phyloP scores from a whole-genome alignment of 768 basidiomycete genomes.

The Tylopilus felleus region DNA sequence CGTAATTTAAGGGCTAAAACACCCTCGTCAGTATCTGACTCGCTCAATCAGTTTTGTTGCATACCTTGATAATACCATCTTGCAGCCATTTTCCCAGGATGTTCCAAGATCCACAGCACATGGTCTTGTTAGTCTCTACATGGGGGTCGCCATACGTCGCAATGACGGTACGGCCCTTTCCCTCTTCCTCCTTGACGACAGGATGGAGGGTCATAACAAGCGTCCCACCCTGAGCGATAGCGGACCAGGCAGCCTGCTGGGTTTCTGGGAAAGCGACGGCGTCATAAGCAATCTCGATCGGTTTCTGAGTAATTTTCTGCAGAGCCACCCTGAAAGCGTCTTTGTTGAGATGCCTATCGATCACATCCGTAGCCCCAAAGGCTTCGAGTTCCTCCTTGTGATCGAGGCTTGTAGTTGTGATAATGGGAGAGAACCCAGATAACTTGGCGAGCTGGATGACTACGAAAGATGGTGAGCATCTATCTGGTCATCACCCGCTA shows the following conservation, averaged over 20 bases:
- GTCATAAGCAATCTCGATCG: slow-evolving; percentile 29
- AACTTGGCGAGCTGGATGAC: slow-evolving; percentile 40
- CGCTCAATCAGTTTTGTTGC: not conserved
- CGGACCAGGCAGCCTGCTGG: slow-evolving; percentile 32
- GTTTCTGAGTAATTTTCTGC: slow-evolving; percentile 25
- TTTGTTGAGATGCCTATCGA: slow-evolving; percentile 30
- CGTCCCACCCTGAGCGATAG: slow-evolving; percentile 33
- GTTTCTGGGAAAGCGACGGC: slow-evolving; percentile 33
- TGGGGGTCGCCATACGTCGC: slow-evolving; percentile 27
- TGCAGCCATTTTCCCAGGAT: slow-evolving; percentile 25
- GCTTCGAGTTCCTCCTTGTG: slow-evolving; percentile 32
- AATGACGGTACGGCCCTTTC: slow-evolving; percentile 16
- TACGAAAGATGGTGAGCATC: slow-evolving; percentile 11
- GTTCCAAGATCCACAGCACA: slow-evolving; percentile 20
- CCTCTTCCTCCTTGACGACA: slow-evolving; percentile 22
- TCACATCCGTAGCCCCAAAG: slow-evolving; percentile 40
- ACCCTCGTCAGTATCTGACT: not conserved
- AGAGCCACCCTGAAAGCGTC: slow-evolving; percentile 15
- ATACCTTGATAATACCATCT: slow-evolving; percentile 26
- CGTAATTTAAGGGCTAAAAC: slow-evolving; percentile 37
- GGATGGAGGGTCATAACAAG: slow-evolving; percentile 29
- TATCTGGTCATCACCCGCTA: not conserved
- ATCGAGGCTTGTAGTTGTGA: slow-evolving; percentile 35
- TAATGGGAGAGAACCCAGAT: slow-evolving; percentile 41
- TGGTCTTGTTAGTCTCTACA: slow-evolving; percentile 10